These are phyloP conservation scores for Solanum chilense DNA, from an alignment of 257 asterid species.

Conservation along the genomic window DNA sequence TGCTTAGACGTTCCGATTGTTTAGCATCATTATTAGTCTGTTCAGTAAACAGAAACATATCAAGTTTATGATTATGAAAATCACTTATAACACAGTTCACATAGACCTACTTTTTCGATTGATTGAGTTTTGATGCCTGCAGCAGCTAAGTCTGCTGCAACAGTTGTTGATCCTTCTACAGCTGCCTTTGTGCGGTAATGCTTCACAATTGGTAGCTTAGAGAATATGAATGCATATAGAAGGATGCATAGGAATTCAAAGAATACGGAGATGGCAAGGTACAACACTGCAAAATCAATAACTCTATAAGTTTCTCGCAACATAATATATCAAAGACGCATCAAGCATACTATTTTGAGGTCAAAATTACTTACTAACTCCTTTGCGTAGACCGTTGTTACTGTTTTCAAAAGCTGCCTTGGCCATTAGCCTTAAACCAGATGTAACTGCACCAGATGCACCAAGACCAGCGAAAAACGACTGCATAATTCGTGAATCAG, in stretches of 20 bases:
- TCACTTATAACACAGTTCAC: neutral
- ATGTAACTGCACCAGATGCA: slow-evolving; percentile 23
- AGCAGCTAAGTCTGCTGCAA: slow-evolving; percentile 71
- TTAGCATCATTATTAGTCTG: slow-evolving; percentile 18
- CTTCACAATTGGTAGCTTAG: slow-evolving; percentile 29
- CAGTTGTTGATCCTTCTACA: slow-evolving; percentile 70
- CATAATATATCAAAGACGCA: neutral
- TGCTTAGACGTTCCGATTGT: slow-evolving; percentile 31
- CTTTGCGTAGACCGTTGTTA: slow-evolving; percentile 58
- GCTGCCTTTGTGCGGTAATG: slow-evolving; percentile 36
- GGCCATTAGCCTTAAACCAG: neutral
- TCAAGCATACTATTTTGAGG: neutral
- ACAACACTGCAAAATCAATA: slow-evolving; percentile 18
- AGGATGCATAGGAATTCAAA: slow-evolving; percentile 16
- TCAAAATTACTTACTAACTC: slow-evolving; percentile 43
- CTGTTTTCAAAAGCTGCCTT: neutral
- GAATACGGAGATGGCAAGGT: slow-evolving; percentile 23
- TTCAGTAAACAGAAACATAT: neutral
- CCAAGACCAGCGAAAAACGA: slow-evolving; percentile 71
- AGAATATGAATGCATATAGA: slow-evolving; percentile 22
- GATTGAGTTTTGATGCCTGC: slow-evolving; percentile 36
- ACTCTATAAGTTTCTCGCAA: neutral
- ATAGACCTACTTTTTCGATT: neutral
- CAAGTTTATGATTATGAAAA: neutral
- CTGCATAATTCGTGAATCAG: slow-evolving; percentile 19